Evolutionary conservation across 805 yeast species (phyloP).

Genomic region (Lachancea sp.): DNA sequence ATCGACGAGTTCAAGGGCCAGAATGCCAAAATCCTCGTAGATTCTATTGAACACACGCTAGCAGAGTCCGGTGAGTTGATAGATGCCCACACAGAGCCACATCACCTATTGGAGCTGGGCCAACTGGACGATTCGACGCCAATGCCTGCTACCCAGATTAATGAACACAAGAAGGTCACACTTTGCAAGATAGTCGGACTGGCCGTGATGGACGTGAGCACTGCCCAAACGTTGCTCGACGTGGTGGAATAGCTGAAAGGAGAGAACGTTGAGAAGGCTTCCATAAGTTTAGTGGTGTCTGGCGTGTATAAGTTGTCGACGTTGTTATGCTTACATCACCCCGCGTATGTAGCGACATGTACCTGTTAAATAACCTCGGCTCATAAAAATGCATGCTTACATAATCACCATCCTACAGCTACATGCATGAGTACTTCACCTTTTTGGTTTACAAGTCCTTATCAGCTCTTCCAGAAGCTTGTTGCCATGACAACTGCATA

Average conservation of each 20-base stretch:
- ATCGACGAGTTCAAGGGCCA: slow-evolving; percentile 31
- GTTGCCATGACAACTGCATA: no score
- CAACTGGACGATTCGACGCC: slow-evolving; percentile 26
- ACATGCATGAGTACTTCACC: no score
- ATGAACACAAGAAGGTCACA: slow-evolving; percentile 30
- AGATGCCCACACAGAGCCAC: slow-evolving; percentile 35
- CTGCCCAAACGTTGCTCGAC: slow-evolving; percentile 38
- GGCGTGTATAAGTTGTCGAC: no score
- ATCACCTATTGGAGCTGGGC: slow-evolving; percentile 43
- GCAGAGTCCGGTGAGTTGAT: slow-evolving; percentile 63
- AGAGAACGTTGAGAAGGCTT: no score
- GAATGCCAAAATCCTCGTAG: slow-evolving; percentile 47
- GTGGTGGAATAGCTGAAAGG: not conserved
- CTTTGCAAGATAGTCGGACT: slow-evolving; percentile 55
- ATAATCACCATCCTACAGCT: no score
- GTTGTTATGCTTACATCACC: no score
- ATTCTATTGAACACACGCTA: slow-evolving; percentile 49
- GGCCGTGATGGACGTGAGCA: slow-evolving; percentile 56
- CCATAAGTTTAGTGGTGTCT: no score
- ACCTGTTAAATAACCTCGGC: no score
- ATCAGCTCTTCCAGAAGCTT: no score
- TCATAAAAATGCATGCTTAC: no score
- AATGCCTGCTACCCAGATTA: not conserved
- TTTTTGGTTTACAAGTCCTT: no score
- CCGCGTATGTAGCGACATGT: no score